Percentiles rank a stretch among this genome's conserved stretches.
These are phyloP conservation scores for Fusarium continuum DNA, from an alignment of 2,329 filamentous ascomycete species.

Conservation along the genomic window DNA sequence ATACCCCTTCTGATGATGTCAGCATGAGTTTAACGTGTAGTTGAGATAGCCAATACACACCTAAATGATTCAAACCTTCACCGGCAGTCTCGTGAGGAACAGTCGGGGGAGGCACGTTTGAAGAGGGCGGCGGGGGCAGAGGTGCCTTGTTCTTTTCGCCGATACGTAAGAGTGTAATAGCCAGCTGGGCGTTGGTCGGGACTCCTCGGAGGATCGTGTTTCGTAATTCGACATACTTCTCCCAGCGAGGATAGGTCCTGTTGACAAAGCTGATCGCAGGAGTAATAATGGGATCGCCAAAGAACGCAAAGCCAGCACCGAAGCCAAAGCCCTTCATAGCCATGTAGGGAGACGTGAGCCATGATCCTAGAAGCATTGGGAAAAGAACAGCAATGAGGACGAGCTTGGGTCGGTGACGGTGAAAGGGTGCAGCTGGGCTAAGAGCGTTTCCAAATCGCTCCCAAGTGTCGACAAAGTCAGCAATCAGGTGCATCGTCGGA, in stretches of 20 bases:
- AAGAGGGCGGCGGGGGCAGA: conserved; percentile 66
- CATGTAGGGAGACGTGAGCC: conserved; percentile 66
- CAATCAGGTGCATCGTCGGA: conserved; percentile 70
- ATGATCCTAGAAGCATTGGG: conserved; percentile 61
- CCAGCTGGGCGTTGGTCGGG: conserved; percentile 86
- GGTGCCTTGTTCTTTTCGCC: conserved; percentile 85
- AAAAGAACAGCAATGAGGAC: conserved; percentile 63
- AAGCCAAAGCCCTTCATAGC: conserved; percentile 73
- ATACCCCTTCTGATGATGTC: conserved; percentile 55
- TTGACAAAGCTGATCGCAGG: conserved; percentile 68
- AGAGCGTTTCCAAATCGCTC: conserved; percentile 64
- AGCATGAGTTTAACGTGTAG: conserved; percentile 1
- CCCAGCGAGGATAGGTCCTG: conserved; percentile 73
- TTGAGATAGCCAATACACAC: conserved; percentile 38
- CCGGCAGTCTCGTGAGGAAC: conserved; percentile 57
- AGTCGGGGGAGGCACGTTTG: conserved; percentile 49
- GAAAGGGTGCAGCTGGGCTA: conserved; percentile 72
- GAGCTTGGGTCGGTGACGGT: conserved; percentile 60
- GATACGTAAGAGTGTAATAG: conserved; percentile 81
- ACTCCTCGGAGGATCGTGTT: conserved; percentile 83
- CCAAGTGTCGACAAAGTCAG: conserved; percentile 60
- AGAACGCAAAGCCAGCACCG: conserved; percentile 77
- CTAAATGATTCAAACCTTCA: conserved; percentile 48
- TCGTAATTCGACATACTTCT: conserved; percentile 76
- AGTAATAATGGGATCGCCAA: conserved; percentile 78